Evolutionary conservation across 805 yeast genomes (phyloP), one percentile per base, ranked within the genome.

Genomic region (Zygotorulaspora florentina): DNA sequence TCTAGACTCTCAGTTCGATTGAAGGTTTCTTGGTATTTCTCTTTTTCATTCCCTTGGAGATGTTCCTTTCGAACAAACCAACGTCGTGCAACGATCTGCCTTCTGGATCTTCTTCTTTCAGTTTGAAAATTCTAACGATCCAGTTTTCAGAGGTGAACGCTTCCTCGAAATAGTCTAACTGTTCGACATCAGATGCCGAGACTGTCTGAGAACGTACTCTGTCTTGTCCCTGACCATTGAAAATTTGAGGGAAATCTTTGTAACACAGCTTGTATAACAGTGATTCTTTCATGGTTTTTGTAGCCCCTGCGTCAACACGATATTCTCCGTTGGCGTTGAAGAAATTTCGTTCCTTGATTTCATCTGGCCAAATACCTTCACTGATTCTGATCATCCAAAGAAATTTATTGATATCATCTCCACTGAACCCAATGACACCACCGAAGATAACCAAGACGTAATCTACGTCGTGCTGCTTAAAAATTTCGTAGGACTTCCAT

Each of bases 281-380:
- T 13, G 96, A 86, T 62, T 91, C 76, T 61, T 77, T 81, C 97
- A 95, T 91, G 26, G 96, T 76, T 23, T 79, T 72, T 2, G 96
- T 71, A 12, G 98, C 98, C 28, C 70, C 70, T 46, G 76, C 80
- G 65, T 93, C 98, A 44, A 93, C 84, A 59, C 81, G 81, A 66
- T 88, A 93, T 66, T 89, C 96, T 51, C 98, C 97, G 45, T 79
- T 70, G 4, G 79, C 79, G 17, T 90, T 85, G 76, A 90, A 93
- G 70, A 72, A 93, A 54, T 81, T 77, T 52, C 93, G 74, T 70
- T 93, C 99, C 55, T 74, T 77, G 48, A 93, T 82, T 63, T 93
- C 98, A n/a, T 93, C 97, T 1, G 99, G 99, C 99, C 99, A 93
- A 49, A 93, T 87, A 44, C 99, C 99, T 69, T 93, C 96, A n/a